phyloP scores from a whole-genome alignment of 1,284 basidiomycete genomes.

The Malassezia nana region DNA sequence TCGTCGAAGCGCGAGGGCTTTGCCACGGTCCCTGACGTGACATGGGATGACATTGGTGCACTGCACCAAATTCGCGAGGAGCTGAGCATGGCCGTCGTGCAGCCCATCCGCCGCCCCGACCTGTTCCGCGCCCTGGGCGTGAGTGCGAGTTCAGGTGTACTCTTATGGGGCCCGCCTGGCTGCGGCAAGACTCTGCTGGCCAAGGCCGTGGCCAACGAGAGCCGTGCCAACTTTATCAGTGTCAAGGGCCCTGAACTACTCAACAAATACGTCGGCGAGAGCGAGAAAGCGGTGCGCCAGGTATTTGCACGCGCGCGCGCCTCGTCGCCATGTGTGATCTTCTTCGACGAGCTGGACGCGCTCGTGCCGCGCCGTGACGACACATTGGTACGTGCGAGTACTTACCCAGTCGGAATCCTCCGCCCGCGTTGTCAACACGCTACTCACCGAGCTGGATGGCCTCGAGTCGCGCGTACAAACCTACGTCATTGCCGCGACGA shows the following conservation, averaged over 20 bases:
- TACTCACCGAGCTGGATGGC: constrained; percentile 90
- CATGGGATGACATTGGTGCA: constrained; percentile 92
- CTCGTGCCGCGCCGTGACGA: constrained; percentile 89
- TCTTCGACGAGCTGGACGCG: constrained; percentile 94
- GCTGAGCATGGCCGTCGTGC: constrained; percentile 91
- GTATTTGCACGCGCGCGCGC: constrained; percentile 80
- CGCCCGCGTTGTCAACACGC: constrained; percentile 91
- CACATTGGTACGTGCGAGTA: constrained; percentile 45
- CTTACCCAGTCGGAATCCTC: constrained; percentile 69
- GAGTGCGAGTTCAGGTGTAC: constrained; percentile 65
- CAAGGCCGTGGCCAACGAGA: constrained; percentile 93
- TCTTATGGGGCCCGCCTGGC: constrained; percentile 96
- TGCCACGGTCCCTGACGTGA: constrained; percentile 86
- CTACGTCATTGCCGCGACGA: constrained; percentile 92
- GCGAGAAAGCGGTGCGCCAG: constrained; percentile 84
- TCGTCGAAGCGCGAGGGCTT: constrained; percentile 96
- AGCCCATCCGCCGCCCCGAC: constrained; percentile 82
- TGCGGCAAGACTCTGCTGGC: constrained; percentile 93
- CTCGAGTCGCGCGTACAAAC: constrained; percentile 75
- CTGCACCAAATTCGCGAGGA: constrained; percentile 74
- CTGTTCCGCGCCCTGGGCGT: constrained; percentile 76
- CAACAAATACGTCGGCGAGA: constrained; percentile 96
- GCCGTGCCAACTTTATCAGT: constrained; percentile 85
- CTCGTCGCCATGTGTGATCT: constrained; percentile 78
- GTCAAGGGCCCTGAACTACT: constrained; percentile 92